A percentile compares a stretch with the other conserved stretches of the same genome.
These are phyloP conservation scores for Diaporthe citri DNA, from an alignment of 2,329 filamentous ascomycete species.

Conservation along the genomic window DNA sequence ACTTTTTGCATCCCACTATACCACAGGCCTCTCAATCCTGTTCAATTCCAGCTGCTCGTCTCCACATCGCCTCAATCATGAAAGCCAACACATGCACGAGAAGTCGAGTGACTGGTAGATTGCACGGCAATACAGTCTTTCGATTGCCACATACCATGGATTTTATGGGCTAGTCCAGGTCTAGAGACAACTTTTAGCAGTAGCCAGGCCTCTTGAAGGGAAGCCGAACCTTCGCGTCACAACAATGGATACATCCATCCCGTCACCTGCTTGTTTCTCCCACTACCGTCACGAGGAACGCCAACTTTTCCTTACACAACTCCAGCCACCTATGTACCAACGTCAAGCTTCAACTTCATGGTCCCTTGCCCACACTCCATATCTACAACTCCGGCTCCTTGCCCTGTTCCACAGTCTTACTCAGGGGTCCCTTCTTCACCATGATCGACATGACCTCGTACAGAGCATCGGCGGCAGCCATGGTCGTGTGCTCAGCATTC, in stretches of 20 bases:
- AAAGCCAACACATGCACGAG: not conserved
- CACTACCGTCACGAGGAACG: not conserved
- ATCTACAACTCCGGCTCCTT: conserved; percentile 40
- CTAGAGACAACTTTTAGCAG: not conserved
- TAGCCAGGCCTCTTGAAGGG: not conserved
- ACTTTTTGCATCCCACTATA: too few relatives aligned
- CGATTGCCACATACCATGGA: too few relatives aligned
- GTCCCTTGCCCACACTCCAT: not conserved
- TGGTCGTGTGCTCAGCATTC: conserved; percentile 79
- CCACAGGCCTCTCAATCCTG: not conserved
- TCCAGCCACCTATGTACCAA: not conserved
- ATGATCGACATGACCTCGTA: conserved; percentile 87
- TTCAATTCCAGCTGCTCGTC: too few relatives aligned
- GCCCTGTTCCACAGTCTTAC: conserved; percentile 40
- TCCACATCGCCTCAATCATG: not conserved
- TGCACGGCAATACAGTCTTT: not conserved
- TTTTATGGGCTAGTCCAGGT: not conserved
- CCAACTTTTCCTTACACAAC: not conserved
- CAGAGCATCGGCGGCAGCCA: conserved; percentile 77
- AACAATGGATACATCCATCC: not conserved
- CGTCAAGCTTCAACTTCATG: not conserved
- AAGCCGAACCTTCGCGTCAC: not conserved
- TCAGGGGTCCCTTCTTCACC: conserved; percentile 78
- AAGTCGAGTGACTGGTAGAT: not conserved
- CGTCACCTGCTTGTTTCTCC: not conserved